Evolutionary conservation across 1,284 basidiomycete genomes (phyloP).

Genomic region (Sporisorium graminicola): DNA sequence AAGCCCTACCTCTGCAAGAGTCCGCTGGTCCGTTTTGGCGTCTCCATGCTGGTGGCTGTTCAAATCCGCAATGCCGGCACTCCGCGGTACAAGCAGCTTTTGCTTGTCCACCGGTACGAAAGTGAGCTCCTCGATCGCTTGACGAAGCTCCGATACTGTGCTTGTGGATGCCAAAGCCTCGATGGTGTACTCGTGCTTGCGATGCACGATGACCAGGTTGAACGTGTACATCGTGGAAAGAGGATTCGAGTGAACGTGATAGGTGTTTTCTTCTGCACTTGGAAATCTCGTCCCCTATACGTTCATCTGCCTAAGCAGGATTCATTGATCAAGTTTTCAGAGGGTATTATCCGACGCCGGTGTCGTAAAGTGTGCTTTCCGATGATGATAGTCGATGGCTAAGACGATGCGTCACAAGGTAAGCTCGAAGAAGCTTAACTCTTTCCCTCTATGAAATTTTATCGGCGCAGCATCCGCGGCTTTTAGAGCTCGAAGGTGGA

Average conservation of each 20-base stretch:
- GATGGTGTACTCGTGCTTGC: constrained; percentile 34
- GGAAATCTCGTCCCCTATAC: background rate
- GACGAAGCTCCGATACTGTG: constrained; percentile 32
- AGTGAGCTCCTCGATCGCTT: constrained; percentile 40
- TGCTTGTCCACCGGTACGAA: constrained; percentile 46
- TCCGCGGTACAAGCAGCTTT: constrained; percentile 48
- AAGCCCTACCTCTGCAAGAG: constrained; percentile 32
- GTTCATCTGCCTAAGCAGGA: background rate
- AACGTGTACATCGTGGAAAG: constrained; percentile 13
- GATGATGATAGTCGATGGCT: background rate
- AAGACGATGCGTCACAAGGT: no score
- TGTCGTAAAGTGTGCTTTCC: background rate
- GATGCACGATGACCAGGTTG: constrained; percentile 27
- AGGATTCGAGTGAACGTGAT: no score
- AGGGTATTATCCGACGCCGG: no score
- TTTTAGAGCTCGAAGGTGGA: background rate
- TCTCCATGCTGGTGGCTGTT: constrained; percentile 17
- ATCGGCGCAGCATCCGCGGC: constrained; percentile 8
- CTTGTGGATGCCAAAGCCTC: constrained; percentile 2
- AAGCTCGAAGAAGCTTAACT: no score
- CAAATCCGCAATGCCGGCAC: constrained; percentile 34
- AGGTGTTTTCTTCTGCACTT: background rate
- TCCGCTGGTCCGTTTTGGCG: constrained; percentile 11
- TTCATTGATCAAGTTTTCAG: background rate
- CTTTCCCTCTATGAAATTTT: background rate